A percentile compares a stretch with the other conserved stretches of the same genome.
Evolutionary conservation across 2,329 filamentous ascomycete genomes (phyloP).

Genomic region (Ascochyta lentis): DNA sequence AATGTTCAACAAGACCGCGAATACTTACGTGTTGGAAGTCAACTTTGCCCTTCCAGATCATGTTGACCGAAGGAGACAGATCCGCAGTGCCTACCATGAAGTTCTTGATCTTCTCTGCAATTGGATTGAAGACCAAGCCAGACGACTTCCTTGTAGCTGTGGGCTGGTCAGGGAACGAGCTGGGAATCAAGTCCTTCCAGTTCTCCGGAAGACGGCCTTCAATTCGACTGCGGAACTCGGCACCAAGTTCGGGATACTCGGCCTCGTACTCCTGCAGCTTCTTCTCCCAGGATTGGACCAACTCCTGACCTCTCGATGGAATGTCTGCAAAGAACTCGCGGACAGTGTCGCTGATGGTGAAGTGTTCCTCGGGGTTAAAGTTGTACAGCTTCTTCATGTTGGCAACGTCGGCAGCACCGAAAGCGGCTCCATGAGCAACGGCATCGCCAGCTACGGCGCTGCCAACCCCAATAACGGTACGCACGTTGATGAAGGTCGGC

Average conservation of each 20-base stretch:
- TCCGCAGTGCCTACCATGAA: slow-evolving; percentile 80
- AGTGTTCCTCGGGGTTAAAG: slow-evolving; percentile 58
- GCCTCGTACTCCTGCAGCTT: slow-evolving; percentile 54
- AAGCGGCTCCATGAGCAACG: slow-evolving; percentile 64
- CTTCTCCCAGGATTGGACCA: slow-evolving; percentile 58
- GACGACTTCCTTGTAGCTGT: slow-evolving; percentile 61
- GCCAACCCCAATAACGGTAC: slow-evolving; percentile 63
- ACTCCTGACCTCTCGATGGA: slow-evolving; percentile 53
- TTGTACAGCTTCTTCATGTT: slow-evolving; percentile 61
- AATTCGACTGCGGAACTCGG: slow-evolving; percentile 57
- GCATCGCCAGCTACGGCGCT: slow-evolving; percentile 56
- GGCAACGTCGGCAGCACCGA: slow-evolving; percentile 61
- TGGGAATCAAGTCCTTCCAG: slow-evolving; percentile 60
- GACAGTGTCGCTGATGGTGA: slow-evolving; percentile 55
- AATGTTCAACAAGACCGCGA: not conserved
- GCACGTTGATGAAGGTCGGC: slow-evolving; percentile 65
- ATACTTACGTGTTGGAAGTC: slow-evolving; percentile 59
- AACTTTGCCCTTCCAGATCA: slow-evolving; percentile 61
- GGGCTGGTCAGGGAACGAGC: slow-evolving; percentile 55
- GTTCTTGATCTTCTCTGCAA: slow-evolving; percentile 81
- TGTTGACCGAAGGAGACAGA: slow-evolving; percentile 60
- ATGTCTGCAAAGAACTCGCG: slow-evolving; percentile 61
- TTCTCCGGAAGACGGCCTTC: slow-evolving; percentile 57
- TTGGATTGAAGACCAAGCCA: slow-evolving; percentile 60
- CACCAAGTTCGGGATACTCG: slow-evolving; percentile 58